These are phyloP conservation scores for Leccinum disarticulatum DNA, from an alignment of 768 basidiomycete species.

Conservation along the genomic window DNA sequence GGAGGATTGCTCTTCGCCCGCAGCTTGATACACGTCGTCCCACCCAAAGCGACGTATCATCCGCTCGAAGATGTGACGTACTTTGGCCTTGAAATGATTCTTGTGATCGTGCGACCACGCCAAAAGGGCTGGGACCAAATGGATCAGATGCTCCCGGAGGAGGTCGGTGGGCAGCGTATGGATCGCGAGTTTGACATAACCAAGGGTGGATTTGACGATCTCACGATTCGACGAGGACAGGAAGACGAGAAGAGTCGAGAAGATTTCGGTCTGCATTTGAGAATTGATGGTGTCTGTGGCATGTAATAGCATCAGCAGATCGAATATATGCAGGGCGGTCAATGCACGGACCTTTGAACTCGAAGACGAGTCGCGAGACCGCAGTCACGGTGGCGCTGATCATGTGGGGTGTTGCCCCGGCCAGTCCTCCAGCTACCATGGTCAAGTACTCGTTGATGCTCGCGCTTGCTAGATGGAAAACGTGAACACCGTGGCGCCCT, in stretches of 20 bases:
- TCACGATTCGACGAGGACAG: constrained; percentile 93
- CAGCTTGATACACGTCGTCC: constrained; percentile 75
- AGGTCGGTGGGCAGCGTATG: constrained; percentile 76
- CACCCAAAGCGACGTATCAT: constrained; percentile 90
- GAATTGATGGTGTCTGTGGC: constrained; percentile 61
- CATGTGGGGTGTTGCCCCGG: constrained; percentile 94
- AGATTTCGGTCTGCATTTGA: constrained; percentile 78
- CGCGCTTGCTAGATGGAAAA: constrained; percentile 51
- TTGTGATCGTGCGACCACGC: constrained; percentile 97
- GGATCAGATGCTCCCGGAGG: constrained; percentile 72
- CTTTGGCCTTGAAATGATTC: constrained; percentile 97
- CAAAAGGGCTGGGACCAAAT: constrained; percentile 81
- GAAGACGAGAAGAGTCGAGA: constrained; percentile 87
- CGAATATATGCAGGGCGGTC: not conserved
- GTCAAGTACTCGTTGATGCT: constrained; percentile 91
- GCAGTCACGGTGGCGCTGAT: constrained; percentile 96
- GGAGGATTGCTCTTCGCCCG: constrained; percentile 74
- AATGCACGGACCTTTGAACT: constrained; percentile 75
- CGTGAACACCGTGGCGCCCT: constrained; percentile 7
- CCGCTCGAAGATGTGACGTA: constrained; percentile 95
- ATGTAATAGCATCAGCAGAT: constrained; percentile 2
- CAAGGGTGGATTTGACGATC: constrained; percentile 95
- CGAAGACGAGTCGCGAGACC: constrained; percentile 90
- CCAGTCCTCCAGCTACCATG: constrained; percentile 94
- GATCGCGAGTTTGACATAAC: constrained; percentile 90